Evolutionary conservation across 495 filamentous ascomycete genomes (phyloP).

Genomic region (Penicillium antarcticum): DNA sequence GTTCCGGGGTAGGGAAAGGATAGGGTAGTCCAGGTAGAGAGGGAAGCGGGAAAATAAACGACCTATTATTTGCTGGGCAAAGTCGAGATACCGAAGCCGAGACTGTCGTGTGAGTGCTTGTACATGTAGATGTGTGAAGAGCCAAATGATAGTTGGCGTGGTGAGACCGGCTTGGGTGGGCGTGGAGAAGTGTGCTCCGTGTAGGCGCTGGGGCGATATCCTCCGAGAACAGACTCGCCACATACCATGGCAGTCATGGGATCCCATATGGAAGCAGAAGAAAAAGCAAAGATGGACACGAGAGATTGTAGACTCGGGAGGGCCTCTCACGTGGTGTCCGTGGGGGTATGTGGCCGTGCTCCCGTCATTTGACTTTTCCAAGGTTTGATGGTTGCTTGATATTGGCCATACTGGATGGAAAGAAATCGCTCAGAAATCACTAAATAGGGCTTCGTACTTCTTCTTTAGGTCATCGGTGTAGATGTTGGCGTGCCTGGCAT

Average conservation of each 20-base stretch:
- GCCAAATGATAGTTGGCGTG: neutral
- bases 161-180: neutral
- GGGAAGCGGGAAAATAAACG: too few species aligned
- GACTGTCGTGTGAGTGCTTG: neutral
- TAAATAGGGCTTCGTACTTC: conserved; percentile 76
- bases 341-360: conserved; percentile 1
- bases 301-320: neutral
- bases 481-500: conserved; percentile 47
- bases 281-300: neutral
- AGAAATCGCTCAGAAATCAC: conserved; percentile 59
- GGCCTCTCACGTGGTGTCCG: neutral
- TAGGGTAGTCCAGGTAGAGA: too few species aligned
- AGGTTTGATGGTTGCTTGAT: conserved; percentile 9
- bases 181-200: neutral
- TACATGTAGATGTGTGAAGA: neutral
- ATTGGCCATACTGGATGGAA: neutral
- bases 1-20: too few species aligned
- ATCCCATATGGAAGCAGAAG: neutral
- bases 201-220: neutral
- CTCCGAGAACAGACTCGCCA: neutral
- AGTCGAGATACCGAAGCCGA: too few species aligned
- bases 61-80: too few species aligned
- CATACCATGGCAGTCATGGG: neutral
- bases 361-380: neutral
- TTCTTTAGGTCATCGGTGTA: conserved; percentile 72